These are phyloP conservation scores for Magnolia changhungtana DNA, from an alignment of 164 flowering plant species.

Conservation along the genomic window DNA sequence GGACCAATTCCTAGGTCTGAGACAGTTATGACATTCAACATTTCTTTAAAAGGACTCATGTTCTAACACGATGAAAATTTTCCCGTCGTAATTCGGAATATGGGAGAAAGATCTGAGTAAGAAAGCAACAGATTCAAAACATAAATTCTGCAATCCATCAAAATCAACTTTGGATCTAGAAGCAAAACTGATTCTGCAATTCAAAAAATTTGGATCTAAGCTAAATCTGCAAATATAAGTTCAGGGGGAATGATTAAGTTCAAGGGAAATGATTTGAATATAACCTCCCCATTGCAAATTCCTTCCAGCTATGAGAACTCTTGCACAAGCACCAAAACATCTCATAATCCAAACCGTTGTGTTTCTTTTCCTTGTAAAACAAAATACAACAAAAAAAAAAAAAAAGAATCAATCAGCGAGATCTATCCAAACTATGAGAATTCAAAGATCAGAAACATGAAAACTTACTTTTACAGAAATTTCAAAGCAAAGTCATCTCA, in stretches of 20 bases:
- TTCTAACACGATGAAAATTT: too few relatives aligned
- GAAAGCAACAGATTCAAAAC: too few relatives aligned
- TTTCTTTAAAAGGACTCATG: neutral
- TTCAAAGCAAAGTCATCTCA: neutral
- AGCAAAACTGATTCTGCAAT: too few relatives aligned
- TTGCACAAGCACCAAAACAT: neutral
- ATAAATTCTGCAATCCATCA: too few relatives aligned
- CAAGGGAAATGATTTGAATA: neutral
- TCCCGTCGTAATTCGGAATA: neutral
- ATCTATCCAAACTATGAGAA: neutral
- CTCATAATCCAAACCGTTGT: neutral
- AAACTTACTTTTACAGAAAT: neutral
- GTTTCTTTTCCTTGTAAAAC: neutral
- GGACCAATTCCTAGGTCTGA: too few relatives aligned
- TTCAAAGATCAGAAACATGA: neutral
- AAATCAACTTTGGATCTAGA: too few relatives aligned
- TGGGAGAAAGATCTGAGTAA: neutral
- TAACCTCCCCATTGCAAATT: slow-evolving; percentile 1
- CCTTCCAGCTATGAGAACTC: neutral
- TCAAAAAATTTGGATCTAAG: too few relatives aligned
- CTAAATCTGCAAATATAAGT: neutral
- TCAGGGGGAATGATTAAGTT: neutral
- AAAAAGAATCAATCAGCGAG: neutral
- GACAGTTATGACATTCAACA: too few relatives aligned
- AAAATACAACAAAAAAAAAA: neutral